Base-by-base conservation (phyloP, 306 rosid genomes). In the Comarum palustre region DNA sequence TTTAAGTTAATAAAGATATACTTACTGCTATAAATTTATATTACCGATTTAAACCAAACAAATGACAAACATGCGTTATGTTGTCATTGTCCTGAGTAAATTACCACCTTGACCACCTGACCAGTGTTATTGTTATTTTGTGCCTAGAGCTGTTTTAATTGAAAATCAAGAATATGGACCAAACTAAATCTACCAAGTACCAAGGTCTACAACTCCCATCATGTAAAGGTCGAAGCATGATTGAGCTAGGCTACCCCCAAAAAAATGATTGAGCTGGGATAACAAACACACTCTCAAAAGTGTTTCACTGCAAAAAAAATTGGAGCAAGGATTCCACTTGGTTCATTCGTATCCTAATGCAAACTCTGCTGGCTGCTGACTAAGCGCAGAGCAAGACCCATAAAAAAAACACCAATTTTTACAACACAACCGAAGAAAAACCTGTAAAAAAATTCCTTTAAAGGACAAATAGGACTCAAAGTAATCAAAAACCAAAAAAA, bases 231-330 rank as follows among this genome's bases (percentile, higher is more conserved):
- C 0, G 64, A 20, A 48, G 64, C 12, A 69, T 69, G 62, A 51
- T 69, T 68, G 72, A 39, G 42, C 42, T 39, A 39, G 42, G n/a
- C n/a, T n/a, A n/a, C n/a, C n/a, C n/a, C n/a, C n/a, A n/a, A n/a
- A n/a, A n/a, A n/a, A n/a, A 68, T 68, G 60, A 48, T 68, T 67
- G 71, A 67, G 71, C 57, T n/a, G 11, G 46, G 51, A 38, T 71
- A 45, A 54, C 51, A 52, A 31, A 31, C 36, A 54, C 65, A 14
- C 17, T 19, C 46, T 1, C 51, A 36, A 71, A 71, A 54, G 50
- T 22, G 36, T 12, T 20, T 1, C 3, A 19, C 14, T 62, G 67
- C 67, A 32, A 62, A 62, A 32, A 29, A 62, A 39, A 39, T 29
- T 29, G 65, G 38, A 59, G 39, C n/a, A 3, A 16, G 25, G 27